Conservation (phyloP, 179 eudicot species). For the Sideroxylon spinosum region DNA sequence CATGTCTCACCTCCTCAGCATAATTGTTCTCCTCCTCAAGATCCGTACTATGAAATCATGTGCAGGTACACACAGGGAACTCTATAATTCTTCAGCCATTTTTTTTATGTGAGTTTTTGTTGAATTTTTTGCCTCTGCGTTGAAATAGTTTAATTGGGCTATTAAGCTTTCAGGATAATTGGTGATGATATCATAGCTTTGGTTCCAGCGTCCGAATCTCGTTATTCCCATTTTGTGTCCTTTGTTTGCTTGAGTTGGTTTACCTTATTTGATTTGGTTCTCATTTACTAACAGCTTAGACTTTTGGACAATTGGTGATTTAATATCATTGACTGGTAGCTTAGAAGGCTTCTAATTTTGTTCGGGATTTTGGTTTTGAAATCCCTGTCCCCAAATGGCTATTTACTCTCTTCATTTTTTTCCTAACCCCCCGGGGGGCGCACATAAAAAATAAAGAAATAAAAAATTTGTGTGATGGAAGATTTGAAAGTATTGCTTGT, state of each 20-base stretch:
- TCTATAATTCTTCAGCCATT: background rate
- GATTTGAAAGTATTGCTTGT: background rate
- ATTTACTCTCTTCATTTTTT: background rate
- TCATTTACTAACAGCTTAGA: no score
- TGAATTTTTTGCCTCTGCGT: background rate
- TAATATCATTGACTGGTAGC: no score
- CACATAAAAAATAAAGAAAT: no score
- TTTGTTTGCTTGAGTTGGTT: no score
- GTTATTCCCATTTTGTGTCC: no score
- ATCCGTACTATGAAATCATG: constrained; percentile 41
- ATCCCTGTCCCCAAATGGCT: background rate
- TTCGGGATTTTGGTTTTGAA: background rate
- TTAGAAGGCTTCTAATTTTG: background rate
- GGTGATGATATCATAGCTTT: no score
- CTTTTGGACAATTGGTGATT: no score
- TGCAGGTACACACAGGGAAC: constrained; percentile 23
- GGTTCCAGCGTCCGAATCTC: no score
- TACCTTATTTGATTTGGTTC: no score
- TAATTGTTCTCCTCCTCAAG: constrained; percentile 38
- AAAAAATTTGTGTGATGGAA: background rate
- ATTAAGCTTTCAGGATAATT: no score
- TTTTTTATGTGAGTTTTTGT: background rate
- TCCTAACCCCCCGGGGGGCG: background rate
- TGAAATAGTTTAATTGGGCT: no score
- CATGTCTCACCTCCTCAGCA: constrained; percentile 40